These are phyloP conservation scores for Castanopsis chinensis DNA, from an alignment of 306 rosid genomes.

Conservation along the genomic window DNA sequence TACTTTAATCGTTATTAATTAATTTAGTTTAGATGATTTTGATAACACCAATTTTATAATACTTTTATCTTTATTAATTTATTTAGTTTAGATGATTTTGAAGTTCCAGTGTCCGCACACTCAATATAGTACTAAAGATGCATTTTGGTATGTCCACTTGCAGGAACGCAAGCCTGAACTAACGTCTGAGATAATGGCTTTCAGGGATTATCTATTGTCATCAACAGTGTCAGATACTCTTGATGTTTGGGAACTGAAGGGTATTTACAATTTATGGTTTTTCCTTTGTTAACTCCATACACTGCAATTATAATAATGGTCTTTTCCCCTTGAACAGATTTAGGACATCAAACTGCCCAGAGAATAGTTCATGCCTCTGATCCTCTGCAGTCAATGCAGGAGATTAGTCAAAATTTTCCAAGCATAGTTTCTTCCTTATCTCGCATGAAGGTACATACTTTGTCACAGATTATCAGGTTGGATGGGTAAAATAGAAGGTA, in stretches of 20 bases:
- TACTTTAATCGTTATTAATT: background rate
- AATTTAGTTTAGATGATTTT: background rate
- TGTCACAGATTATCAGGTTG: conserved; percentile 6
- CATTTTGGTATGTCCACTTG: conserved; percentile 26
- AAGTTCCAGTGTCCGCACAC: background rate
- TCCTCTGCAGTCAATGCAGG: conserved; percentile 98
- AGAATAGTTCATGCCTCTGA: conserved; percentile 96
- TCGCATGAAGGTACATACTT: conserved; percentile 81
- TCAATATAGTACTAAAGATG: conserved; percentile 1
- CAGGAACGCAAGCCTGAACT: conserved; percentile 93
- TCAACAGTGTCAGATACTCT: conserved; percentile 90
- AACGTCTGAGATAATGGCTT: conserved; percentile 86
- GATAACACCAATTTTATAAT: background rate
- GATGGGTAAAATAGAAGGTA: background rate
- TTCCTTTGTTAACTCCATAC: background rate
- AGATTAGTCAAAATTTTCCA: conserved; percentile 94
- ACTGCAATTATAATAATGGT: conserved; percentile 18
- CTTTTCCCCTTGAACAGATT: conserved; percentile 52
- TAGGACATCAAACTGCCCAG: conserved; percentile 98
- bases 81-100: background rate
- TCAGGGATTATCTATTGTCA: conserved; percentile 89
- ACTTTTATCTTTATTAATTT: background rate
- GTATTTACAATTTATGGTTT: conserved; percentile 36
- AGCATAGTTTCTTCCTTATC: conserved; percentile 94
- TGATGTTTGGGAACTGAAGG: conserved; percentile 97